Evolutionary conservation across 164 flowering plant genomes (phyloP), one percentile per base, ranked within the genome.

Genomic region (Berberis vulgaris): DNA sequence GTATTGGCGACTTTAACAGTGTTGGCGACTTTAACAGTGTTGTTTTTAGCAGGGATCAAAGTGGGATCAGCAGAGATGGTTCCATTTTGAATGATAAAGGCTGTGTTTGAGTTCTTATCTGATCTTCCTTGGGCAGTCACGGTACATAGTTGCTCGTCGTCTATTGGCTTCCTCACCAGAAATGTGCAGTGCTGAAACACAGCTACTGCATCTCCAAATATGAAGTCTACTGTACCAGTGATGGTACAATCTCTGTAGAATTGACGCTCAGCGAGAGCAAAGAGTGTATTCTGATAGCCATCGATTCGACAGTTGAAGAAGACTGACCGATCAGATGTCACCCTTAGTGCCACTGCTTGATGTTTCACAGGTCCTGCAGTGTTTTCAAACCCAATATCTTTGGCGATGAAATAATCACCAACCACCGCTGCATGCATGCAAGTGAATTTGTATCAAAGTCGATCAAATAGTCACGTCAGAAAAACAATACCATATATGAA

Each of bases 351-450:
- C 11, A 52, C 54, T 10, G 54, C 54, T 52, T 52, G 54, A 52
- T 52, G 54, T 4, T 6, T 52, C 2, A 6, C 69, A 3, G 83
- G 76, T 0, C 84, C 83, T 0, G 81, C 84, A 0, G 79, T 71
- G 79, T 81, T 83, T 2, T n/a, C 42, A 66, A 83, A 81, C 12
- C 79, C 82, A 63, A 83, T 83, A 2, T 52, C 13, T 59, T 41
- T 73, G 42, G 72, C 66, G 2, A 81, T 43, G 70, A 81, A 81
- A 11, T 80, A 80, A 0, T 45, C 9, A 7, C 77, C 83, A 1
- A 66, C 26, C 3, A 59, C 82, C 7, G 77, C 84, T 82, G 77
- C 72, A 71, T 58, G 3, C 52, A 40, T 9, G 43, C 7, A 10
- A 54, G 45, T 61, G 1, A 71, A 26, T 64, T 66, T 38, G 52